These are phyloP conservation scores for Candida tammaniensis DNA, from an alignment of 805 yeast genomes.

Conservation along the genomic window DNA sequence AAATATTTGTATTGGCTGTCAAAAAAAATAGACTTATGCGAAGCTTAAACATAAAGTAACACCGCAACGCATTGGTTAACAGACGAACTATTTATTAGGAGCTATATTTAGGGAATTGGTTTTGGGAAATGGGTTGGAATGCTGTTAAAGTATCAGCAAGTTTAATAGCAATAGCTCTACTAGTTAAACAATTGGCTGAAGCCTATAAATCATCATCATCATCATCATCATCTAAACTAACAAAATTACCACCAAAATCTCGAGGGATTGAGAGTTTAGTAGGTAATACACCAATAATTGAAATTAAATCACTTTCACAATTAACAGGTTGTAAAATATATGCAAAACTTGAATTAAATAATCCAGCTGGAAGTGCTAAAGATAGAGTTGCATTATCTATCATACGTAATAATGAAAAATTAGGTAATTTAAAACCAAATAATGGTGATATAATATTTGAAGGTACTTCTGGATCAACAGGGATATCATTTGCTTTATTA, in stretches of 20 bases:
- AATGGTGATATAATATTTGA: constrained; percentile 78
- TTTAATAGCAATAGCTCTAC: constrained; percentile 1
- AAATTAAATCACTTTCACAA: constrained; percentile 64
- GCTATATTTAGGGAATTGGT: no score
- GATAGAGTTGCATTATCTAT: constrained; percentile 91
- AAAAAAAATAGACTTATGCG: no score
- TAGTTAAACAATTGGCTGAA: constrained; percentile 4
- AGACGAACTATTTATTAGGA: no score
- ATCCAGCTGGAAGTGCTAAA: constrained; percentile 96
- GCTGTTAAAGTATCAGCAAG: constrained; percentile 3
- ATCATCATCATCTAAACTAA: background rate
- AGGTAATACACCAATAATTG: constrained; percentile 87
- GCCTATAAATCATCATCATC: background rate
- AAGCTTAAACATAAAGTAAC: no score
- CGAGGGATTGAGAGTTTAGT: constrained; percentile 75
- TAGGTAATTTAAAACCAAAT: constrained; percentile 56
- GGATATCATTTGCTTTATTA: constrained; percentile 89
- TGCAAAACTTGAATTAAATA: constrained; percentile 81
- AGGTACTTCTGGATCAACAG: constrained; percentile 97
- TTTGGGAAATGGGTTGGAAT: no score
- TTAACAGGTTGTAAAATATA: constrained; percentile 78
- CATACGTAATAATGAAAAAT: constrained; percentile 61
- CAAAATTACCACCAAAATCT: constrained; percentile 23
- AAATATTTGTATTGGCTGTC: no score
- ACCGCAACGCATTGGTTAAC: no score